Percentiles rank a stretch among this genome's conserved stretches.
Evolutionary conservation across 352 stramenopile species (phyloP).

Genomic region (Phytophthora pseudosyringae): DNA sequence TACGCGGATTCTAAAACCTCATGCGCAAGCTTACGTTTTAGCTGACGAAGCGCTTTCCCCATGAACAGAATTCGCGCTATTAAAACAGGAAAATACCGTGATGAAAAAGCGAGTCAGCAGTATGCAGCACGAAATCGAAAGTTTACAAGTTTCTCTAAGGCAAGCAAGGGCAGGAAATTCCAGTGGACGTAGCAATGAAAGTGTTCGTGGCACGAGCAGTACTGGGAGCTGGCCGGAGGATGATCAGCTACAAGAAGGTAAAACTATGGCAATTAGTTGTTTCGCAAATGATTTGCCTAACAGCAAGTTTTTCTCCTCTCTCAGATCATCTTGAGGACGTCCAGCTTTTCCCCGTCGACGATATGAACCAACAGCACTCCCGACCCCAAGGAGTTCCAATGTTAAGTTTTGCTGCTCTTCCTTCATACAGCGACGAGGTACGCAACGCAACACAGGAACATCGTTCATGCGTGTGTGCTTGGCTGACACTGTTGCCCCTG

Average conservation of each 20-base stretch:
- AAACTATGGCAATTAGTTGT: neutral
- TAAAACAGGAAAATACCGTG: constrained; percentile 62
- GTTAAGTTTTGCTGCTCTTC: constrained; percentile 58
- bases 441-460: constrained; percentile 2
- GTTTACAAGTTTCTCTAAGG: constrained; percentile 46
- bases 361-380: neutral
- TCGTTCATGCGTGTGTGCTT: neutral
- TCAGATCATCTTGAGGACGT: constrained; percentile 44
- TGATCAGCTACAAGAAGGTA: constrained; percentile 25
- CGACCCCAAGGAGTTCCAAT: constrained; percentile 45
- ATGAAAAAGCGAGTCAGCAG: constrained; percentile 56
- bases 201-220: constrained; percentile 10
- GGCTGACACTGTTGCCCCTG: neutral
- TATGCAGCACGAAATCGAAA: constrained; percentile 62
- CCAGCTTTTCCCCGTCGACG: constrained; percentile 32
- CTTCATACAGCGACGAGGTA: constrained; percentile 66
- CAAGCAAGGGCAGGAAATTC: constrained; percentile 4
- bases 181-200: constrained; percentile 15
- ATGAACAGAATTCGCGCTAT: constrained; percentile 45
- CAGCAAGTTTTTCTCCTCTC: neutral
- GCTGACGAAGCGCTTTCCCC: neutral
- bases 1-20: constrained; percentile 5
- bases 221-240: constrained; percentile 21
- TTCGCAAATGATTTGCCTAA: neutral
- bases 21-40: neutral